Percentiles rank a stretch among this genome's conserved stretches.
These are phyloP conservation scores for Lasiodiplodia gonubiensis DNA, from an alignment of 2,329 filamentous ascomycete species.

Conservation along the genomic window DNA sequence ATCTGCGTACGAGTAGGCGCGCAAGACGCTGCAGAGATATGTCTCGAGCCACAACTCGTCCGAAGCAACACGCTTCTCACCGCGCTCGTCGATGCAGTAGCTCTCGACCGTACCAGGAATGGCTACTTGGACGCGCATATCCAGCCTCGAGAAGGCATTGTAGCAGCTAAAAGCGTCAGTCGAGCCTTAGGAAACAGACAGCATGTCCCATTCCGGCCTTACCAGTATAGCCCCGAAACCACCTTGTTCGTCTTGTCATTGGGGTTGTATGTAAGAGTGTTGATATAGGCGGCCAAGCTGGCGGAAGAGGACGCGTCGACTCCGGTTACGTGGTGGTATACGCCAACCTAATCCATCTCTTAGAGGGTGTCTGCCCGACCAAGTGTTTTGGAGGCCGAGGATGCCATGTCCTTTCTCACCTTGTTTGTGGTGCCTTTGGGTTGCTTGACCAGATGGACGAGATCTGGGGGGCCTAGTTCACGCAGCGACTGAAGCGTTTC, in stretches of 20 bases:
- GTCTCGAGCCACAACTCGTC: slow-evolving; percentile 97
- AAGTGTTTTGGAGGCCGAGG: not conserved
- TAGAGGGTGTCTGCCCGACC: not conserved
- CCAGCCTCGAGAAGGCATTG: slow-evolving; percentile 96
- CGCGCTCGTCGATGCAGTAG: slow-evolving; percentile 96
- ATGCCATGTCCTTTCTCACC: slow-evolving; percentile 46
- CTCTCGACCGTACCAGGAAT: slow-evolving; percentile 96
- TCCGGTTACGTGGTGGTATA: slow-evolving; percentile 97
- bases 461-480: slow-evolving; percentile 92
- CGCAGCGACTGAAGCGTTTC: slow-evolving; percentile 84
- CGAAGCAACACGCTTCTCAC: slow-evolving; percentile 90
- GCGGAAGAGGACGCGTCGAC: slow-evolving; percentile 97
- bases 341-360: slow-evolving; percentile 68
- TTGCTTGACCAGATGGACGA: slow-evolving; percentile 91
- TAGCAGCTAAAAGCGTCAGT: slow-evolving; percentile 71
- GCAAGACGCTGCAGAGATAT: slow-evolving; percentile 90
- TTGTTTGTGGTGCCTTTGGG: slow-evolving; percentile 64
- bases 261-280: slow-evolving; percentile 91
- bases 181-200: slow-evolving; percentile 10
- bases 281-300: slow-evolving; percentile 96
- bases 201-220: slow-evolving; percentile 38
- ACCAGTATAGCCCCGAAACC: slow-evolving; percentile 94
- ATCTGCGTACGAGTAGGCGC: slow-evolving; percentile 96
- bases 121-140: slow-evolving; percentile 98
- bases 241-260: slow-evolving; percentile 87